Percentiles rank a stretch among this genome's conserved stretches.
Conservation (phyloP, 169 alveolate species). For the Eimeria acervulina region DNA sequence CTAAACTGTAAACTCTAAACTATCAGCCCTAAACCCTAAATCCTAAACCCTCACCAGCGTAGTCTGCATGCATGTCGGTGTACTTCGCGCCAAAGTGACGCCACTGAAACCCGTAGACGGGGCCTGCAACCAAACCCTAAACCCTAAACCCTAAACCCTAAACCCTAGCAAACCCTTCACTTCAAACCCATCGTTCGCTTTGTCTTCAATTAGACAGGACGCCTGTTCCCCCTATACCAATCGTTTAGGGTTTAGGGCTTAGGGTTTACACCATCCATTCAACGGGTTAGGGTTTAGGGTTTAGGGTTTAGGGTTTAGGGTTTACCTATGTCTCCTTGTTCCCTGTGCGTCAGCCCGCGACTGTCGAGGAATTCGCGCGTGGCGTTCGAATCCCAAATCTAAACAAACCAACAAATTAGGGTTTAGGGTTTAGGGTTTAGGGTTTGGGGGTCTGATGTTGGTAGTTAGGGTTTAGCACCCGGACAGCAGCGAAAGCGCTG, state of each 20-base stretch:
- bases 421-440: constrained; percentile 49
- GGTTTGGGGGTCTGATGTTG: neutral
- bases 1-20: neutral
- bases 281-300: neutral
- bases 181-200: neutral
- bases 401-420: neutral
- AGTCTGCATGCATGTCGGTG: constrained; percentile 94
- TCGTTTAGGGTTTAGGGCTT: neutral
- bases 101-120: constrained; percentile 99
- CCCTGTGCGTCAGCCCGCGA: constrained; percentile 96
- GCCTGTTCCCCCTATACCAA: too few relatives aligned
- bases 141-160: constrained; percentile 80
- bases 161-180: constrained; percentile 1
- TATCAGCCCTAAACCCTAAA: constrained; percentile 3
- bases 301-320: constrained; percentile 36
- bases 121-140: constrained; percentile 87
- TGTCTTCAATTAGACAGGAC: neutral
- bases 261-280: too few relatives aligned
- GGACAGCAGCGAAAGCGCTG: neutral
- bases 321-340: constrained; percentile 95
- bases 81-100: constrained; percentile 98
- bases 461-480: neutral
- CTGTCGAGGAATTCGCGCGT: constrained; percentile 97
- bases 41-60: constrained; percentile 77
- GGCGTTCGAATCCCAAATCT: constrained; percentile 99